Conservation (phyloP, 2,329 filamentous ascomycete species). For the Arthrinium phaeospermum region DNA sequence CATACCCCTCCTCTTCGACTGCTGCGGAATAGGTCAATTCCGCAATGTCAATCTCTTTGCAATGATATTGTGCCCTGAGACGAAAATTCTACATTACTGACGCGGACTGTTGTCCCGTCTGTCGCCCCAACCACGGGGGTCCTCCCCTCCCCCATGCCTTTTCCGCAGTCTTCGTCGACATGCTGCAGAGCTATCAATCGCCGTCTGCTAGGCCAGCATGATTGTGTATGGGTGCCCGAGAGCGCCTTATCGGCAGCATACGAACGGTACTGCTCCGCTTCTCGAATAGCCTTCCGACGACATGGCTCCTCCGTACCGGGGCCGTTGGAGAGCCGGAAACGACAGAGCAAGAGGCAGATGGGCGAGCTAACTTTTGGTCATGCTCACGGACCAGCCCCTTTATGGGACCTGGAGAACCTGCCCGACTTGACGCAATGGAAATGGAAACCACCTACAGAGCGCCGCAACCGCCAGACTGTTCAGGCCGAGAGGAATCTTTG, state of each 20-base stretch:
- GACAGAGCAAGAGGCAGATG: constrained; percentile 60
- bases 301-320: constrained; percentile 52
- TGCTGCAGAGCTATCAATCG: constrained; percentile 56
- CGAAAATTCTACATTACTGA: constrained; percentile 2
- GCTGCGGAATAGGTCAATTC: constrained; percentile 7
- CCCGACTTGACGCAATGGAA: constrained; percentile 54
- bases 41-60: neutral
- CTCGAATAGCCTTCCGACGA: constrained; percentile 29
- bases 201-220: constrained; percentile 44
- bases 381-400: constrained; percentile 35
- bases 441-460: constrained; percentile 55
- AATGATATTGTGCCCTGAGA: neutral
- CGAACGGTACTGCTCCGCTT: constrained; percentile 47
- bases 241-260: constrained; percentile 57
- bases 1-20: neutral
- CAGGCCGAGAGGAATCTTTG: constrained; percentile 7
- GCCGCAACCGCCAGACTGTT: neutral
- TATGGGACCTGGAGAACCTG: constrained; percentile 54
- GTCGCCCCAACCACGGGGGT: neutral
- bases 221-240: constrained; percentile 66
- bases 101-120: constrained; percentile 7
- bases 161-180: constrained; percentile 34
- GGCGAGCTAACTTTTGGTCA: constrained; percentile 53
- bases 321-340: constrained; percentile 60
- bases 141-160: constrained; percentile 3